Base-by-base conservation (phyloP, 208 protist species). In the Acanthamoeba lenticulata region DNA sequence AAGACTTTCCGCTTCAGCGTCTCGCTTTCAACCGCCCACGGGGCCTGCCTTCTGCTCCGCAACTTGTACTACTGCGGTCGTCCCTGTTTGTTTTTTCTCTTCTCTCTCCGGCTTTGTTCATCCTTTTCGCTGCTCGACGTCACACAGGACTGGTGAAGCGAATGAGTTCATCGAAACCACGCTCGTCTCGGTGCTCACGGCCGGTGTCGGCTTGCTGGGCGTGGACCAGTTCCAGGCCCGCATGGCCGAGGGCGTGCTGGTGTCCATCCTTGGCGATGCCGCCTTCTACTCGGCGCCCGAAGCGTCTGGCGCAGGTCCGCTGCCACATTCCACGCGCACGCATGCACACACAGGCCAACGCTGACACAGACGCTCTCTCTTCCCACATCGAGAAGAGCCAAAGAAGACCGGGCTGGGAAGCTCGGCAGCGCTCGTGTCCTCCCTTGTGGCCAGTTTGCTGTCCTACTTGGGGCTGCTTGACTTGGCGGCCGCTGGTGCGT, bases 391-490 rank as follows among this genome's bases (percentile, higher is more conserved):
- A n/a, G n/a, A n/a, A 52, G 79, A 62, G 29, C 79, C 79, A 4
- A 52, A 89, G 49, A 99, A 99, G 96, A 99, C 98, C 27, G 99
- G 99, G 27, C 94, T 99, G 11, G 99, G 99, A 42, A 98, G 96
- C 42, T 99, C 98, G 27, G 98, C 99, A 0, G 98, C 98, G 19
- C 97, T 99, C 96, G 98, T 98, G 36, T 98, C 98, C 36, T 98
- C 97, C 85, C 91, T 99, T 27, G 97, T 98, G 15, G 97, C 97
- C n/a, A 97, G 97, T 88, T 94, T 99, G 21, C 97, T 98, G 67
- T 72, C 77, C 15, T 88, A 86, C 21, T 67, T 96, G 24, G 40
- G 45, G 36, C 38, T 93, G 3, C 69, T 95, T n/a, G 57, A 95
- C 65, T 34, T 96, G 36, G 15, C n/a, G 29, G 27, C 7, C 60